Conservation (phyloP, 129 eudicot species). For the Centaurea solstitialis region DNA sequence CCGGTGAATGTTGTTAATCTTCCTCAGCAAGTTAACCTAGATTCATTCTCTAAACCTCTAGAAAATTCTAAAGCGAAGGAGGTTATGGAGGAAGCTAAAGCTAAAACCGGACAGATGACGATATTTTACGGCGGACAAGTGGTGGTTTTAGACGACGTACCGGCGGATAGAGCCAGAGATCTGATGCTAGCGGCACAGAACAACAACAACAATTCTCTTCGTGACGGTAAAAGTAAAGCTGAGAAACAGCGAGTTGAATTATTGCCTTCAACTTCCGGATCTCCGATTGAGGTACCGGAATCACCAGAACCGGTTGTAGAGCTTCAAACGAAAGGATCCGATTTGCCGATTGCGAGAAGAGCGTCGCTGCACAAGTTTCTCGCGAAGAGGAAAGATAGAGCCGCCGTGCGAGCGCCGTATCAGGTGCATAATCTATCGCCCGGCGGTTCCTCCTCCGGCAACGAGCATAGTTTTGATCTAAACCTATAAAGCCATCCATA, state of each 20-base stretch:
- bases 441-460: conserved; percentile 30
- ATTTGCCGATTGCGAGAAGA: conserved; percentile 77
- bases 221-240: background rate
- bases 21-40: conserved; percentile 33
- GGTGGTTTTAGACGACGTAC: conserved; percentile 57
- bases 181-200: conserved; percentile 46
- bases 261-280: conserved; percentile 3
- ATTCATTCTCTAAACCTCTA: background rate
- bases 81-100: conserved; percentile 20
- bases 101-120: conserved; percentile 55
- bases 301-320: background rate
- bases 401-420: conserved; percentile 47
- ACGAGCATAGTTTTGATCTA: conserved; percentile 41
- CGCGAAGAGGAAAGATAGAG: conserved; percentile 75
- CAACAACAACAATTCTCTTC: no score
- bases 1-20: background rate
- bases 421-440: conserved; percentile 16
- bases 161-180: conserved; percentile 53
- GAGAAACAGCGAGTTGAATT: conserved; percentile 15
- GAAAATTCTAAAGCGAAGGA: conserved; percentile 28
- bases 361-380: conserved; percentile 71
- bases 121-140: conserved; percentile 71
- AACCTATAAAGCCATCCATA: conserved; percentile 35
- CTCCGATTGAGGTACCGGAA: background rate
- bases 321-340: conserved; percentile 31